These are phyloP conservation scores for Cercospora berteroae DNA, from an alignment of 2,329 filamentous ascomycete genomes.

Conservation along the genomic window DNA sequence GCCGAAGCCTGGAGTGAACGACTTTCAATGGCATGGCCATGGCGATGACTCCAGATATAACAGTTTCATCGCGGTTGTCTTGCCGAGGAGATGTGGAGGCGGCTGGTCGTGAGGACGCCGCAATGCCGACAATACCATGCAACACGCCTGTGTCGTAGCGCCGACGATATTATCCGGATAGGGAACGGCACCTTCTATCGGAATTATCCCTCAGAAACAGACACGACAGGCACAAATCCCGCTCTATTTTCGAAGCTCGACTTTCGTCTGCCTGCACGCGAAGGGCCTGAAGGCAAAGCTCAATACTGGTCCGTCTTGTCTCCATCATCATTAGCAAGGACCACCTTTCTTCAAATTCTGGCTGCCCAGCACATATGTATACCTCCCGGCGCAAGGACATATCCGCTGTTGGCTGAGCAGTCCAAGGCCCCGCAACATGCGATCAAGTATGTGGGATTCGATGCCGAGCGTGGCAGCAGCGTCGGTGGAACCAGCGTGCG, in stretches of 20 bases:
- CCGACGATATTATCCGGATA: slow-evolving; percentile 58
- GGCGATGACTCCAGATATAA: neutral
- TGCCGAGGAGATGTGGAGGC: slow-evolving; percentile 18
- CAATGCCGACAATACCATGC: slow-evolving; percentile 23
- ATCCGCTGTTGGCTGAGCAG: slow-evolving; percentile 68
- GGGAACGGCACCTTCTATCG: slow-evolving; percentile 80
- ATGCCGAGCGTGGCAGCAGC: slow-evolving; percentile 61
- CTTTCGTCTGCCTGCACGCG: slow-evolving; percentile 60
- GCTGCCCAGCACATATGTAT: slow-evolving; percentile 71
- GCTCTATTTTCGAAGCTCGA: slow-evolving; percentile 63
- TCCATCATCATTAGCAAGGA: slow-evolving; percentile 74
- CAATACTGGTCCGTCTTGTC: slow-evolving; percentile 84
- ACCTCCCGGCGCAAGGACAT: slow-evolving; percentile 72
- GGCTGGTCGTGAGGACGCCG: slow-evolving; percentile 15
- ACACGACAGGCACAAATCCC: slow-evolving; percentile 40
- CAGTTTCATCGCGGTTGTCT: neutral
- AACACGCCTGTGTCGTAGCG: neutral
- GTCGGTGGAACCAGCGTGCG: slow-evolving; percentile 57
- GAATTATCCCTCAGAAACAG: slow-evolving; percentile 59
- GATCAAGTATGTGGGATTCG: slow-evolving; percentile 89
- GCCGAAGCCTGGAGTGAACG: neutral
- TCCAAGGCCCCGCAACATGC: slow-evolving; percentile 62
- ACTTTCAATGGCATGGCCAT: neutral
- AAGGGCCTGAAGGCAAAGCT: slow-evolving; percentile 13
- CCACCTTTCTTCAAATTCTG: slow-evolving; percentile 76